Evolutionary conservation across 2,329 filamentous ascomycete species (phyloP).

Genomic region (Aspergillus alliaceus): DNA sequence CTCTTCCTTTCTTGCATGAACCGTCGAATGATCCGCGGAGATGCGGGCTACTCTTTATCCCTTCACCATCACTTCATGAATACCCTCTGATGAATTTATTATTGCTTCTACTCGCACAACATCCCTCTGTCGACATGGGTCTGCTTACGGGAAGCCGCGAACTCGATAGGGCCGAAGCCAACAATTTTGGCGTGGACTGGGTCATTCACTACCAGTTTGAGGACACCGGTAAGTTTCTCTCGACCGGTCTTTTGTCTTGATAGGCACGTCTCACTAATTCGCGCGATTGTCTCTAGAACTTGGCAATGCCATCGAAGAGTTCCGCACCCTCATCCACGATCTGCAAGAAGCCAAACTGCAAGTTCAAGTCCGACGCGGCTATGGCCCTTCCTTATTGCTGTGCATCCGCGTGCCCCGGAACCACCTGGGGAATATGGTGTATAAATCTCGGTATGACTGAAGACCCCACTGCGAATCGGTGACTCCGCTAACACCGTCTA

Average conservation of each 20-base stretch:
- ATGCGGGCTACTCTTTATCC: neutral
- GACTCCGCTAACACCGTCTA: slow-evolving; percentile 29
- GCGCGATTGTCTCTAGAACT: slow-evolving; percentile 53
- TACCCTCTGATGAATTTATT: neutral
- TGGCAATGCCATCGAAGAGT: slow-evolving; percentile 68
- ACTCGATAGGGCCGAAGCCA: slow-evolving; percentile 32
- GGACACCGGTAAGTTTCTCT: slow-evolving; percentile 56
- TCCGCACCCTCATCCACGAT: slow-evolving; percentile 73
- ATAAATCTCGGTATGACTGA: slow-evolving; percentile 65
- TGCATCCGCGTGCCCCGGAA: slow-evolving; percentile 80
- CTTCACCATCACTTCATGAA: neutral
- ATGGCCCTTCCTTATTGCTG: slow-evolving; percentile 72
- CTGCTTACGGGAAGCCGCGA: slow-evolving; percentile 23
- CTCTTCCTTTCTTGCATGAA: neutral
- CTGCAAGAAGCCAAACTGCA: slow-evolving; percentile 78
- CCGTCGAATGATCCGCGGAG: neutral
- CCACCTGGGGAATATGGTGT: slow-evolving; percentile 76
- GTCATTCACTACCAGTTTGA: slow-evolving; percentile 78
- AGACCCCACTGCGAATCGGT: neutral
- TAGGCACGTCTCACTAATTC: slow-evolving; percentile 8
- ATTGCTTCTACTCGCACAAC: neutral
- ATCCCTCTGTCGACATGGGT: slow-evolving; percentile 22
- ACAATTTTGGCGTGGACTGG: slow-evolving; percentile 78
- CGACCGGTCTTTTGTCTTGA: neutral
- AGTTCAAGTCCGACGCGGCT: slow-evolving; percentile 81